Evolutionary conservation across 768 basidiomycete genomes (phyloP).

Genomic region (Gloeostereum incarnatum): DNA sequence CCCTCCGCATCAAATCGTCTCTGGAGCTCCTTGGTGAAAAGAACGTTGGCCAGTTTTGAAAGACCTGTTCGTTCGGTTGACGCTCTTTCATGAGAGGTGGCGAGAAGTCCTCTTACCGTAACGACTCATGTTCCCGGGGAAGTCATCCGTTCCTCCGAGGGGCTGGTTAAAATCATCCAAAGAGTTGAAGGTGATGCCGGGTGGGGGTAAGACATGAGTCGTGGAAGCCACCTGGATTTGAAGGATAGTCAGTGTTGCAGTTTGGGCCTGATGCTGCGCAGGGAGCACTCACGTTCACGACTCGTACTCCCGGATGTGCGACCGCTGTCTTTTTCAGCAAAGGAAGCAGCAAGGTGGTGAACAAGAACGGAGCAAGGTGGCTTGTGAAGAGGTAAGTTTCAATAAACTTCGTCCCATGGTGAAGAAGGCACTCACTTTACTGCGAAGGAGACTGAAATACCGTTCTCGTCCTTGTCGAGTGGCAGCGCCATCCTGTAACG

Average conservation of each 20-base stretch:
- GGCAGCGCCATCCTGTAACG: neutral
- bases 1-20: too few relatives aligned
- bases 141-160: conserved; percentile 2
- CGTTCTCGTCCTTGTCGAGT: neutral
- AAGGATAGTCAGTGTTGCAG: neutral
- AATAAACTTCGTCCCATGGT: neutral
- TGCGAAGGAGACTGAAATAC: neutral
- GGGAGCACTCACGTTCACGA: conserved; percentile 15
- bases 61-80: too few relatives aligned
- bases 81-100: too few relatives aligned
- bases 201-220: conserved; percentile 4
- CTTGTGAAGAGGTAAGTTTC: conserved; percentile 8
- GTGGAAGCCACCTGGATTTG: conserved; percentile 7
- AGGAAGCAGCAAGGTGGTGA: conserved; percentile 19
- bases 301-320: conserved; percentile 18
- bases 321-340: conserved; percentile 17
- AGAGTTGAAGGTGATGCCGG: conserved; percentile 8
- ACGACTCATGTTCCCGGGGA: conserved; percentile 2
- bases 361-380: conserved; percentile 17
- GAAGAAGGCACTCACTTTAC: neutral
- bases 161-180: conserved; percentile 12
- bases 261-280: neutral
- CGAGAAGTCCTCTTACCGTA: too few relatives aligned
- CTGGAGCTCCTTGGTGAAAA: too few relatives aligned
- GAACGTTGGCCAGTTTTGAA: too few relatives aligned